Evolutionary conservation across 176 grass and related monocot genomes (phyloP).

Genomic region (Saccharum officinarum): DNA sequence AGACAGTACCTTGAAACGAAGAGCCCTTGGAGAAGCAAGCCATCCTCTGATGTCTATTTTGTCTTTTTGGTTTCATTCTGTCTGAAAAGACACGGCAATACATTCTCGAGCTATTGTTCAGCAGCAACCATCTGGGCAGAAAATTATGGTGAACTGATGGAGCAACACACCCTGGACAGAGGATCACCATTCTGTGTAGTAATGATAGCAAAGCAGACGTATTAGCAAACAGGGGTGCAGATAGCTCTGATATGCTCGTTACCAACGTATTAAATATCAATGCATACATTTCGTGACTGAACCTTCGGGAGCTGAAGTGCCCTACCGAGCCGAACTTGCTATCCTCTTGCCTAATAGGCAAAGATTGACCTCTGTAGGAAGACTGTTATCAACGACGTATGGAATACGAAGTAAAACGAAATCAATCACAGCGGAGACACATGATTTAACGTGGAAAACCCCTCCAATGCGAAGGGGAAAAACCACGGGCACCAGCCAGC

Average conservation of each 20-base stretch:
- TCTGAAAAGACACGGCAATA: not conserved
- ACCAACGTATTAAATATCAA: not conserved
- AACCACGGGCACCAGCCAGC: too few species aligned
- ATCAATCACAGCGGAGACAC: too few species aligned
- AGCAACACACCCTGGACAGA: conserved; percentile 16
- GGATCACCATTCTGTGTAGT: conserved; percentile 44
- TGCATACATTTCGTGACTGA: not conserved
- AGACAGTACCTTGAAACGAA: conserved; percentile 53
- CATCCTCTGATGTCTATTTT: not conserved
- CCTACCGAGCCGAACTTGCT: too few species aligned
- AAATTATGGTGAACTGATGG: conserved; percentile 37
- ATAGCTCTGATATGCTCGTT: not conserved
- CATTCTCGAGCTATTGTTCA: conserved; percentile 37
- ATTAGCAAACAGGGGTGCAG: not conserved
- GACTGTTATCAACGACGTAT: too few species aligned
- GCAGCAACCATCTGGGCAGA: conserved; percentile 21
- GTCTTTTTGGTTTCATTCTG: conserved; percentile 21
- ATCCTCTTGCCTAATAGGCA: too few species aligned
- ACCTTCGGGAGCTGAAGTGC: not conserved
- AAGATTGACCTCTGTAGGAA: too few species aligned
- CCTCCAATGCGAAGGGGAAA: too few species aligned
- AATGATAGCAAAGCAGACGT: not conserved
- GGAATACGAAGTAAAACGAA: too few species aligned
- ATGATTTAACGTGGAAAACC: too few species aligned
- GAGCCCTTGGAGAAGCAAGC: conserved; percentile 36